Evolutionary conservation across 192 early-diverging fungal species (phyloP), one percentile per base, ranked within the genome.

Genomic region (Coemansia reversa): DNA sequence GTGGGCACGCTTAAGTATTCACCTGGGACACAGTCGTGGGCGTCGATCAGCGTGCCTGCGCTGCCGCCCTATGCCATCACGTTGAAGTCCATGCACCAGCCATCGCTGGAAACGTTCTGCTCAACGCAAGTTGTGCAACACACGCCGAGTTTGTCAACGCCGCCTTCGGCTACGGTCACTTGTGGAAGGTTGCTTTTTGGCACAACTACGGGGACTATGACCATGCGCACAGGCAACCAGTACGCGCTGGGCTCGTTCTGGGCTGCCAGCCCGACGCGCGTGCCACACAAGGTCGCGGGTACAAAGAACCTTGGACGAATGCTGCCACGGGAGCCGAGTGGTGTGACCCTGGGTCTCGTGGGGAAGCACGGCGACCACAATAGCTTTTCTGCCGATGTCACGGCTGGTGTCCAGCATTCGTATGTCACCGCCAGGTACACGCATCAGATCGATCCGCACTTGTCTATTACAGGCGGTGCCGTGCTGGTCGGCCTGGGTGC

Each of bases 1-100:
- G 65, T 88, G 14, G 93, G 86, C 20, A 92, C 91, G 12, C 60
- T 95, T 29, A 86, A 89, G 2, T 92, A 94, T 74, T 72, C 92
- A 42, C 81, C 91, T 19, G 61, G 65, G 52, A 23, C 51, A 7
- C 51, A 76, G 51, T 63, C 84, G 35, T 76, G 80, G 56, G 71
- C 73, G 20, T 84, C 87, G 54, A 23, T 91, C 48, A 86, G 88
- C 19, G 80, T 86, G 50, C 79, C 80, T 2, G 67, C 84, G 39
- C 51, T 84, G 32, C 79, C 82, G 29, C 83, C 86, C 42, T 71
- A 85, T 51, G 80, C 84, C 28, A 52, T 87, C 19, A 85, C 87
- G 23, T 60, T 86, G n/a, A 90, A 92, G 64, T 82, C 85, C 47
- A 30, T 8, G 59, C 80, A 39, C 70, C 69, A 48, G 59, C 57